Conservation (phyloP, 345 rosid species). For the Abelmoschus esculentus region DNA sequence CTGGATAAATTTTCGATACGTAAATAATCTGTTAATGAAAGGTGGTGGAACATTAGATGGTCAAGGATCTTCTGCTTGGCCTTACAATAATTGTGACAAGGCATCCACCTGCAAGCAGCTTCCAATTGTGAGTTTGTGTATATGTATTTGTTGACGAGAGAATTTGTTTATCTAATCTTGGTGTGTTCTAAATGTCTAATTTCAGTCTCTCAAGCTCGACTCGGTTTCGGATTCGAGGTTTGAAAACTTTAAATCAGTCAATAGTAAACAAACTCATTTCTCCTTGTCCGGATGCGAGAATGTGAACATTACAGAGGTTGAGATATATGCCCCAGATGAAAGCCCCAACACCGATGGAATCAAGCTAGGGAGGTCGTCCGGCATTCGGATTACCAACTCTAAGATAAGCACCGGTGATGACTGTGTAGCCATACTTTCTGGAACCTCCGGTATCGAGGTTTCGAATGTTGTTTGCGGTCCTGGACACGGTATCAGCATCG, state of each 20-base stretch:
- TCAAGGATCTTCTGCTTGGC: slow-evolving; percentile 34
- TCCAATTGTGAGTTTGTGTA: slow-evolving; percentile 14
- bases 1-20: slow-evolving; percentile 38
- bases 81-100: slow-evolving; percentile 8
- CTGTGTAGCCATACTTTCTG: slow-evolving; percentile 36
- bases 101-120: slow-evolving; percentile 12
- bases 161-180: not conserved
- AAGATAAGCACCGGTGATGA: slow-evolving; percentile 32
- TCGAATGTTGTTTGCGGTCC: slow-evolving; percentile 34
- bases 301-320: not conserved
- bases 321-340: slow-evolving; percentile 21
- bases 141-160: too few relatives aligned
- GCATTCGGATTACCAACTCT: not conserved
- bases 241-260: slow-evolving; percentile 8
- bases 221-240: slow-evolving; percentile 17
- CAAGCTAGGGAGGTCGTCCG: slow-evolving; percentile 26
- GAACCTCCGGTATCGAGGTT: slow-evolving; percentile 26
- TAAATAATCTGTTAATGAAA: slow-evolving; percentile 29
- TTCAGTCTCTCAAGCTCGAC: slow-evolving; percentile 13
- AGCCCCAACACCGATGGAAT: slow-evolving; percentile 47
- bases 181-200: not conserved
- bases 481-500: slow-evolving; percentile 46
- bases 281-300: slow-evolving; percentile 11
- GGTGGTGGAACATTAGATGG: slow-evolving; percentile 67
- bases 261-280: slow-evolving; percentile 21